Percentiles rank a stretch among this genome's conserved stretches.
These are phyloP conservation scores for Clarireedia monteithiana DNA, from an alignment of 2,329 filamentous ascomycete species.

Conservation along the genomic window DNA sequence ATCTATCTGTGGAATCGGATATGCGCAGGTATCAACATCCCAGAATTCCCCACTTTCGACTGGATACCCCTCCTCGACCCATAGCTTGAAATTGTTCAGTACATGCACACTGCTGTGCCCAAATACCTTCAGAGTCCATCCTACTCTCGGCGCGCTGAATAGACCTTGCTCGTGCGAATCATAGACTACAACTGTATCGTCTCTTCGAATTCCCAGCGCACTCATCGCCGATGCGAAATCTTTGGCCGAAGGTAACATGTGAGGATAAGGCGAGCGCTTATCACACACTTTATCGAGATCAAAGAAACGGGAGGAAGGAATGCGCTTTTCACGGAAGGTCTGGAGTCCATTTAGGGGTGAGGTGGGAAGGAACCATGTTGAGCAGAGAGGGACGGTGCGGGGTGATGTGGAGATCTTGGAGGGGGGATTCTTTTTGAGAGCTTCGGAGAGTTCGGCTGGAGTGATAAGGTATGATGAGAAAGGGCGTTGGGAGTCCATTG, in stretches of 20 bases:
- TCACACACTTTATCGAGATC: conserved; percentile 91
- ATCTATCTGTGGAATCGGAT: conserved; percentile 53
- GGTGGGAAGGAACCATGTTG: conserved; percentile 94
- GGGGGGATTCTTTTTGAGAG: conserved; percentile 73
- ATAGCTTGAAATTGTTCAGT: conserved; percentile 92
- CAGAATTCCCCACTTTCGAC: conserved; percentile 73
- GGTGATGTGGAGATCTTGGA: conserved; percentile 75
- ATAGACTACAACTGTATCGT: conserved; percentile 91
- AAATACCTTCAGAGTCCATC: conserved; percentile 87
- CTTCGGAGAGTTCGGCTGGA: conserved; percentile 72
- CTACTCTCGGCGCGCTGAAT: conserved; percentile 87
- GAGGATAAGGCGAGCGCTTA: conserved; percentile 79
- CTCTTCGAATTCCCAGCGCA: conserved; percentile 73
- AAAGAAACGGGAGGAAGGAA: conserved; percentile 90
- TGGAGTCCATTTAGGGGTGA: conserved; percentile 75
- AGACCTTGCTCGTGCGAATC: conserved; percentile 87
- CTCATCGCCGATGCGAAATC: conserved; percentile 85
- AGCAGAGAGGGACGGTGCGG: conserved; percentile 81
- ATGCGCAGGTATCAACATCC: conserved; percentile 56
- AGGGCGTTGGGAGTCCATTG: neutral
- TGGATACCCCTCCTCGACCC: conserved; percentile 76
- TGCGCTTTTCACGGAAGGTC: conserved; percentile 72
- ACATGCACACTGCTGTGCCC: conserved; percentile 84
- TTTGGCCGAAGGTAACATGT: conserved; percentile 84
- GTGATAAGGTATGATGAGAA: conserved; percentile 65